Evolutionary conservation across 2,329 filamentous ascomycete species (phyloP), one percentile per base, ranked within the genome.

Genomic region (Diaporthe capsici): DNA sequence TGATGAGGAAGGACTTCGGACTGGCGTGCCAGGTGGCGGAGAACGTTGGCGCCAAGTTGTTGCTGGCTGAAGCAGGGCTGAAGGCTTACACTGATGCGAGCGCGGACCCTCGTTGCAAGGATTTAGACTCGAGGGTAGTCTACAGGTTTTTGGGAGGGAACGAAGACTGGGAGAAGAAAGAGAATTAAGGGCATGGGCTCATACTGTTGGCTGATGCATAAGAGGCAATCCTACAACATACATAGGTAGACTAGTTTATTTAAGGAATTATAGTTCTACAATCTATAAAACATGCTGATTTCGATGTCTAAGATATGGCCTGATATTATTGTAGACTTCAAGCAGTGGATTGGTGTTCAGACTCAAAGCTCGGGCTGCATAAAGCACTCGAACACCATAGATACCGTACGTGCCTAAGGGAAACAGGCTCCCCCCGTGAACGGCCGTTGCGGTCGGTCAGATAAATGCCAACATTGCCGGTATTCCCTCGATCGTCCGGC

Each of bases 1-100:
- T 92, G 78, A 92, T 92, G 89, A 85, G 84, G 76, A 92, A 92
- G 79, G 90, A 92, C 78, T 88, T 92, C 75, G 83, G 84, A 2
- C 80, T 92, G 28, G 90, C 90, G 0, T 84, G 90, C 0, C 86
- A 90, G 12, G 87, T 88, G 82, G 90, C 89, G n/a, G 83, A 87
- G 76, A 82, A 85, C 22, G 86, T 91, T 6, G 90, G 87, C 0
- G 85, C 88, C 22, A 84, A 82, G 58, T 84, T 90, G 73, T 86
- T 87, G 6, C 80, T 92, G 51, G 89, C 90, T 1, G 83, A 87
- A 7, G 83, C 82, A 31, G 89, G 88, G 0, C 79, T 91, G 76
- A 82, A 83, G 34, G 87, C 87, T 6, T 92, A 91, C 81, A 84
- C 86, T 25, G 86, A 83, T 13, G 88, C 89, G 3, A 87, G 86